phyloP scores from a whole-genome alignment of 441 rosid species.

The Populus hybrid region DNA sequence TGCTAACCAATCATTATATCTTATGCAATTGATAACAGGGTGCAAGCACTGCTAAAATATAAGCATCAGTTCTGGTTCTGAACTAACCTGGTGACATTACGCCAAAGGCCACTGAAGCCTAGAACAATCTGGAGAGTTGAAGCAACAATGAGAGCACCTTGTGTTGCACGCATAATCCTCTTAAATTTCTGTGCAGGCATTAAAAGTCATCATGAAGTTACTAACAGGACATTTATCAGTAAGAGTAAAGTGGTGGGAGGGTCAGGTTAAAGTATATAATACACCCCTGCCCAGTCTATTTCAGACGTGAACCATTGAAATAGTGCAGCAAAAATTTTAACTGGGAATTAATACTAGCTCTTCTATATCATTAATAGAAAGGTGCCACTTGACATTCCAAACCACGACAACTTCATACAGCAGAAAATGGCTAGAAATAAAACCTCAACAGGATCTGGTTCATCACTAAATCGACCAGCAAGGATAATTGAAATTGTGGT shows the following conservation, averaged over 20 bases:
- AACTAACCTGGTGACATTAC: conserved; percentile 76
- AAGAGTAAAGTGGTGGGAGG: background rate
- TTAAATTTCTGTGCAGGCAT: conserved; percentile 62
- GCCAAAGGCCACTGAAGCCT: conserved; percentile 99
- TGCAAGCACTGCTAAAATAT: background rate
- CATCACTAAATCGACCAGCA: conserved; percentile 74
- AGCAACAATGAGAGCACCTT: conserved; percentile 90
- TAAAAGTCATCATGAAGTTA: conserved; percentile 11
- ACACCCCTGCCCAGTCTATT: background rate
- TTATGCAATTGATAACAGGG: background rate
- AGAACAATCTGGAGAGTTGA: conserved; percentile 92
- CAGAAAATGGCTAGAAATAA: conserved; percentile 18
- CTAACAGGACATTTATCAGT: background rate
- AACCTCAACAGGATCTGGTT: conserved; percentile 69
- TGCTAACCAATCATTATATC: background rate
- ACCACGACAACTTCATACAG: conserved; percentile 1
- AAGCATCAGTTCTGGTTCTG: conserved; percentile 12
- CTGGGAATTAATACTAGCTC: background rate
- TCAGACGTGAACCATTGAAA: background rate
- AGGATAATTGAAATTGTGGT: conserved; percentile 89
- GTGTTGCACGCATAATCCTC: conserved; percentile 86
- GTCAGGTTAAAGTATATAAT: background rate
- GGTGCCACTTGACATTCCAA: conserved; percentile 12
- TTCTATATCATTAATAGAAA: background rate
- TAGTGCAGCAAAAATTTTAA: background rate